A percentile compares a stretch with the other conserved stretches of the same genome.
phyloP scores from a whole-genome alignment of 106 monocot species.

The Triglochin maritima region DNA sequence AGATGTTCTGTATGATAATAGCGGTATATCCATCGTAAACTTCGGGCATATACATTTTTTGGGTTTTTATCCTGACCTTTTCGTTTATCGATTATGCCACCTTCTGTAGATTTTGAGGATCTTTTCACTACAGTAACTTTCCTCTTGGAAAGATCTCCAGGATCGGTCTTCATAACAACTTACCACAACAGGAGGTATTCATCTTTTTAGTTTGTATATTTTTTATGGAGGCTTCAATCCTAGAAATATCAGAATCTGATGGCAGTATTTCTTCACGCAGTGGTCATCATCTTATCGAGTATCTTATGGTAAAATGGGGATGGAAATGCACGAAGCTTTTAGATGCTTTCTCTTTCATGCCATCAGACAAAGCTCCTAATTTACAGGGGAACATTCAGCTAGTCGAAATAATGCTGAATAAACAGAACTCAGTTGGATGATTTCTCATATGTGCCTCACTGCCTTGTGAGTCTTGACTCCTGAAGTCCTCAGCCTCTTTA shows the following conservation, averaged over 20 bases:
- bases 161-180: slow-evolving; percentile 74
- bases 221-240: not conserved
- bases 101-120: slow-evolving; percentile 61
- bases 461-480: not conserved
- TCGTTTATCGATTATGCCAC: not conserved
- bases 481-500: not conserved
- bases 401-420: slow-evolving; percentile 38
- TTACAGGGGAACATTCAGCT: slow-evolving; percentile 91
- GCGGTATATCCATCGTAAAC: slow-evolving; percentile 25
- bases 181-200: slow-evolving; percentile 79
- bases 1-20: slow-evolving; percentile 77
- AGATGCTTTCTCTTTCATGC: slow-evolving; percentile 88
- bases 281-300: slow-evolving; percentile 92
- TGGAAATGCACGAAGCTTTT: slow-evolving; percentile 66
- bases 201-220: not conserved
- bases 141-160: slow-evolving; percentile 58
- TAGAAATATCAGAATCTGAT: not conserved
- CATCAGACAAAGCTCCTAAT: slow-evolving; percentile 50
- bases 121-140: slow-evolving; percentile 80
- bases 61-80: not conserved
- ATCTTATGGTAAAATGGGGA: slow-evolving; percentile 96
- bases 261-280: slow-evolving; percentile 29
- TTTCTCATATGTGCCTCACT: not conserved
- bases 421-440: not conserved
- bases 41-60: not conserved